Base-by-base conservation (phyloP, 225 moss, liverwort and hornwort genomes). In the Thuidium tamariscinum region DNA sequence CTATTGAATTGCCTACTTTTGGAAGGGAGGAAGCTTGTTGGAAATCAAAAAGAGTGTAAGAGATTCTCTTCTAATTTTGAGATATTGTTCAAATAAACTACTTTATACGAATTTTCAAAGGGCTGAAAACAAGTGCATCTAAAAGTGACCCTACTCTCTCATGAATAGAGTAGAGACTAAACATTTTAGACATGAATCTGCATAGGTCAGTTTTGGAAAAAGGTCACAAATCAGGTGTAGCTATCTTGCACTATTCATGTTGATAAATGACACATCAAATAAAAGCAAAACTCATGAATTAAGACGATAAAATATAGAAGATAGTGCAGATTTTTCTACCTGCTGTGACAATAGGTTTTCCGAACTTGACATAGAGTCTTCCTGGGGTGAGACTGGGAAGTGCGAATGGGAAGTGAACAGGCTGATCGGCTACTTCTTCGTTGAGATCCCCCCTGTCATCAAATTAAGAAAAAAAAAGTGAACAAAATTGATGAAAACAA, bases 351-450 rank as follows among this genome's bases (percentile, higher is more conserved):
- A 98, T 90, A 17, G 97, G 96, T 88, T 95, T 94, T 3, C 97
- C 94, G 16, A 98, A 98, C 77, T 93, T 90, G 39, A 96, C 54
- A 71, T 96, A 96, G 3, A 95, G 16, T 74, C 97, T 92, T 86
- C 97, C 97, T 42, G 95, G 96, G 44, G 86, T 83, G 23, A 90
- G 74, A n/a, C 77, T 95, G 9, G 97, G 97, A 34, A 75, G 34
- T 41, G 81, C 65, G 32, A 95, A 61, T 3, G 97, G 97, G 48
- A 88, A 84, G 61, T 98, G 95, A 67, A 94, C 1, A 22, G 86
- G 77, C 85, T 96, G 96, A 61, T 96, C 92, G 65, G 29, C 91
- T 75, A 98, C 80, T 75, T 96, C 96, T 55, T 88, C 96, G 1
- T 86, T 82, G 21, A 92, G 42, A 34, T 92, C 90, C 20, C 87